These are phyloP conservation scores for Calonectria crousiana DNA, from an alignment of 2,329 filamentous ascomycete species.

Conservation along the genomic window DNA sequence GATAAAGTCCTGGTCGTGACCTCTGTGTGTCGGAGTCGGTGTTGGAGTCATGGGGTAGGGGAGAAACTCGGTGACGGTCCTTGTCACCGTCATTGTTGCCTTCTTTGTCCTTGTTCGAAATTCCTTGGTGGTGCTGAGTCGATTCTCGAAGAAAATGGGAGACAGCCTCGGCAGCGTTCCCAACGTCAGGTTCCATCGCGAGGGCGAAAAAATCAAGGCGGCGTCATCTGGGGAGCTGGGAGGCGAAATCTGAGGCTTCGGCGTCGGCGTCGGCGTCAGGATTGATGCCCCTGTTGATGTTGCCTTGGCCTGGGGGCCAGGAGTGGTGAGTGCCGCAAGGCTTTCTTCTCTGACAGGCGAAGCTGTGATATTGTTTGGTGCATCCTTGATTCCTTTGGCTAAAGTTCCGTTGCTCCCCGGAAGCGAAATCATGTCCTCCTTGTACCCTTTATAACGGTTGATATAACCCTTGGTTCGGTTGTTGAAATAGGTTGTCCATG, in stretches of 20 bases:
- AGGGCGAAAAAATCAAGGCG: not conserved
- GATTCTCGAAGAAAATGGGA: not conserved
- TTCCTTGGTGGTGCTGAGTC: constrained; percentile 31
- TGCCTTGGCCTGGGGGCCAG: not conserved
- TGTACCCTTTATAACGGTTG: not conserved
- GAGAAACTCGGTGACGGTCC: constrained; percentile 32
- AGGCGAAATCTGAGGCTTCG: not conserved
- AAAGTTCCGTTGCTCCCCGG: not conserved
- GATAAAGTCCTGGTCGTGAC: not conserved
- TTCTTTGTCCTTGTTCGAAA: constrained; percentile 40
- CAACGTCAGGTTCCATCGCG: not conserved
- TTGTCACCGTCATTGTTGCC: constrained; percentile 27
- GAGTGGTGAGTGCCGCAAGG: not conserved
- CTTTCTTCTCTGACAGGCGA: not conserved
- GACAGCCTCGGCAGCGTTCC: not conserved
- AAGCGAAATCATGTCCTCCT: not conserved
- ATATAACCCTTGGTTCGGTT: not conserved
- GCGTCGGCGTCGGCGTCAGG: not conserved
- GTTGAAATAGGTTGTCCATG: not conserved
- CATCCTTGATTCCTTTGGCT: not conserved
- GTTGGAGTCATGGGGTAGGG: not conserved
- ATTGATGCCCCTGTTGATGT: not conserved
- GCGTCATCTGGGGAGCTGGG: not conserved
- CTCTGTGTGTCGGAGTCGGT: not conserved
- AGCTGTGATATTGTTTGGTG: not conserved